Conservation (phyloP, 768 basidiomycete species). For the Leccinellum albellum region DNA sequence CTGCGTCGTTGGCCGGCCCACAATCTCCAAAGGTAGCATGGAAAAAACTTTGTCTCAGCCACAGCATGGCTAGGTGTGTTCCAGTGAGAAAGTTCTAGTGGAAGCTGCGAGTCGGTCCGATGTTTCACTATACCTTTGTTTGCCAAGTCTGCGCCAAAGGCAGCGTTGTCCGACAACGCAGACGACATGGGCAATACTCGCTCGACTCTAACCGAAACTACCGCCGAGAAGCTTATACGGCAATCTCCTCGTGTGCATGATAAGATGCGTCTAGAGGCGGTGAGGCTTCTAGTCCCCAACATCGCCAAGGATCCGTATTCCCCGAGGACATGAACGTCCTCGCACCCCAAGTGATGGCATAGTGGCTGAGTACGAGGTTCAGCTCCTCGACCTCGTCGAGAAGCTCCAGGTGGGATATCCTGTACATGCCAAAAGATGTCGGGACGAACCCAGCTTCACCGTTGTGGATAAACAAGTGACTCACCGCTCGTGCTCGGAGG, state of each 20-base stretch:
- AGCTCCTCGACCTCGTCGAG: constrained; percentile 88
- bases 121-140: background rate
- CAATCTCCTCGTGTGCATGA: background rate
- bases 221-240: background rate
- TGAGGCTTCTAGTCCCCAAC: constrained; percentile 10
- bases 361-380: constrained; percentile 49
- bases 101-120: background rate
- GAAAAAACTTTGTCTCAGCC: background rate
- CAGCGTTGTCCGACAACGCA: background rate
- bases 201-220: background rate
- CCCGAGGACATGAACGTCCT: constrained; percentile 1
- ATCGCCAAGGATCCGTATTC: constrained; percentile 4
- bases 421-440: constrained; percentile 25
- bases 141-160: background rate
- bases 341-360: constrained; percentile 68
- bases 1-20: background rate
- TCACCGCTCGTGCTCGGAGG: constrained; percentile 52
- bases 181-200: background rate
- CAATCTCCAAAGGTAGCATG: background rate
- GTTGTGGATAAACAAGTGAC: constrained; percentile 3
- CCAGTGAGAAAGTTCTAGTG: background rate
- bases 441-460: background rate
- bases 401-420: constrained; percentile 77
- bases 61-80: background rate
- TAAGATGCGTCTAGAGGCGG: background rate